Base-by-base conservation (phyloP, 73 alveolate species). In the Tetrahymena elliotti region DNA sequence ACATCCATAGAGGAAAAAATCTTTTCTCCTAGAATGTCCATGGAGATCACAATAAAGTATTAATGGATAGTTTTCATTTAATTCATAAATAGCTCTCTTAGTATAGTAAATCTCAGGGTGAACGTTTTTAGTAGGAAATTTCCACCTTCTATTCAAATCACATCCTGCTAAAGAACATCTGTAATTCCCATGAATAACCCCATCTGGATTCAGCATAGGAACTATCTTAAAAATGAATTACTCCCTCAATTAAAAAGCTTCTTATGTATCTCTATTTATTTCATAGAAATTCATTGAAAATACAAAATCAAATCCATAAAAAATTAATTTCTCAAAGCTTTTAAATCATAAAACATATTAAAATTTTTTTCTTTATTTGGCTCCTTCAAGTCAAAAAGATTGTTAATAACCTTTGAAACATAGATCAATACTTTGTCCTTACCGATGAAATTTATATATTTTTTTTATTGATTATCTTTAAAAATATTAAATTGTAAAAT, bases 41-140 rank as follows among this genome's bases (percentile, higher is more conserved):
- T 97, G 99, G 95, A 97, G 94, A 94, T 97, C 99, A 94, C 95
- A 34, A 41, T 93, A 97, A 83, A 98, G 95, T 94, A 97, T 97
- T 33, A 98, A 98, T 83, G 98, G 98, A 94, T 99, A 95, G 37
- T 97, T 98, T 38, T 97, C 98, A 53, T 95, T 94, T 8, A 98
- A 93, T 95, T 98, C 97, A 93, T 98, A 97, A 13, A 99, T 96
- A 97, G 97, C 95, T 98, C 97, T 97, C 53, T 97, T 96, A 12
- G 98, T 93, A 95, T 98, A 97, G 95, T 96, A 99, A 35, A 98
- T 97, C 15, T 98, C 96, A 0, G 99, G 99, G 93, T 97, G 99
- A 18, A 95, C 96, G 24, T 95, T 94, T 53, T 97, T 95, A 88
- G 96, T 94, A 0, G 97, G 97, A 24, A 83, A 47, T 35, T 94